Percentiles rank a stretch among this genome's conserved stretches.
Conservation (phyloP, 768 basidiomycete species). For the Leccinum longicurvipes region DNA sequence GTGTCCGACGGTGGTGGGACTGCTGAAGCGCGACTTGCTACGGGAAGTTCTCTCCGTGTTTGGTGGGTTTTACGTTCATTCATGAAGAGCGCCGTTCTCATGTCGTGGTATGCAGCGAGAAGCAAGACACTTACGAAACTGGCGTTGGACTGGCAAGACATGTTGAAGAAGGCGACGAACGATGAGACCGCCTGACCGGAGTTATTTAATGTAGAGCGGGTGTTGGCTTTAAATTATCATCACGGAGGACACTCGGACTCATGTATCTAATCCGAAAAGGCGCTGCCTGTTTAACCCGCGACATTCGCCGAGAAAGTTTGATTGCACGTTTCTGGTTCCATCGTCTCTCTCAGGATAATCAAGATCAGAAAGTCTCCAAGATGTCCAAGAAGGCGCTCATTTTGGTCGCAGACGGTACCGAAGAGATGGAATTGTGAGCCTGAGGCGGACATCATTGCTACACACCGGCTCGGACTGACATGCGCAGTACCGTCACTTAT, state of each 20-base stretch:
- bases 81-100: conserved; percentile 3
- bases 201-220: not conserved
- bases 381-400: conserved; percentile 52
- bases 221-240: not conserved
- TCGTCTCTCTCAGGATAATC: conserved; percentile 1
- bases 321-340: not conserved
- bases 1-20: conserved; percentile 65
- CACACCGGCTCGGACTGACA: not conserved
- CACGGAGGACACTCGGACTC: not conserved
- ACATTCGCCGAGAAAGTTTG: not conserved
- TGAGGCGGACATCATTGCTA: not conserved
- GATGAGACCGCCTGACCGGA: conserved; percentile 38
- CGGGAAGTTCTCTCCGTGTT: conserved; percentile 77
- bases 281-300: not conserved
- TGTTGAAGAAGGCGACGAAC: conserved; percentile 57
- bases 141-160: conserved; percentile 81
- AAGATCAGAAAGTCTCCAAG: not conserved
- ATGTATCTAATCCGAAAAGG: conserved; percentile 1
- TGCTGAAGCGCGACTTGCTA: conserved; percentile 78
- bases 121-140: conserved; percentile 75
- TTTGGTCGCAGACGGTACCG: conserved; percentile 77
- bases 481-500: conserved; percentile 67
- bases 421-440: conserved; percentile 79
- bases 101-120: conserved; percentile 43
- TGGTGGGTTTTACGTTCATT: conserved; percentile 46